Base-by-base conservation (phyloP, 2,329 filamentous ascomycete species). In the Fusarium robinianum region DNA sequence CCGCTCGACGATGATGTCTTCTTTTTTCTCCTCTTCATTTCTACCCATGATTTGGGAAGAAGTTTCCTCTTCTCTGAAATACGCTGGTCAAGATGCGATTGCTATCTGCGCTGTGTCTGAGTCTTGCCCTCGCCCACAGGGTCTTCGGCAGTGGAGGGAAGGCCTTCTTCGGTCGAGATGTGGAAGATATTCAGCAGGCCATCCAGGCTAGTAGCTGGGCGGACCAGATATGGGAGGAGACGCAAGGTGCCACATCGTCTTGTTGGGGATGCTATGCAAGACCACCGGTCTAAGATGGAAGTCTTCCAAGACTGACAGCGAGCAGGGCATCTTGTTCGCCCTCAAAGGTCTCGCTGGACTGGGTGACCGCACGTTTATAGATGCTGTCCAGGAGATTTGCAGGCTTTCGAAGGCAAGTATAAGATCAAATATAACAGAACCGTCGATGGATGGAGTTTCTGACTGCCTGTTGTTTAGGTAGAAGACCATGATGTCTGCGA, bases 401-500 rank as follows among this genome's bases (percentile, higher is more conserved):
- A 67, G 65, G 34, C 34, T 63, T 3, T 59, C 65, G 40, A 61
- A 62, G 40, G 68, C 68, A 48, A 19, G n/a, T 10, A 8, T 16
- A 5, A 11, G 2, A n/a, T 4, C 10, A 10, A 8, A n/a, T 8
- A 8, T 53, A 22, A 49, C 19, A 16, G 17, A n/a, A n/a, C n/a
- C n/a, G n/a, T n/a, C n/a, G n/a, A n/a, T n/a, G n/a, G n/a, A n/a
- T n/a, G n/a, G n/a, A n/a, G n/a, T n/a, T n/a, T n/a, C n/a, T n/a
- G n/a, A n/a, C n/a, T n/a, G n/a, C n/a, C n/a, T n/a, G n/a, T n/a
- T 31, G 14, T 31, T 8, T 9, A 78, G 72, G 63, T 69, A 24
- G 71, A 78, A 55, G 78, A 81, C 40, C 58, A 65, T 19, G 79
- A 83, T 58, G 79, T 83, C 17, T 83, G 80, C 43, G 65, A 70